Evolutionary conservation across 2,329 filamentous ascomycete species (phyloP), one percentile per base, ranked within the genome.

Genomic region (Pleoardoris graminearum): DNA sequence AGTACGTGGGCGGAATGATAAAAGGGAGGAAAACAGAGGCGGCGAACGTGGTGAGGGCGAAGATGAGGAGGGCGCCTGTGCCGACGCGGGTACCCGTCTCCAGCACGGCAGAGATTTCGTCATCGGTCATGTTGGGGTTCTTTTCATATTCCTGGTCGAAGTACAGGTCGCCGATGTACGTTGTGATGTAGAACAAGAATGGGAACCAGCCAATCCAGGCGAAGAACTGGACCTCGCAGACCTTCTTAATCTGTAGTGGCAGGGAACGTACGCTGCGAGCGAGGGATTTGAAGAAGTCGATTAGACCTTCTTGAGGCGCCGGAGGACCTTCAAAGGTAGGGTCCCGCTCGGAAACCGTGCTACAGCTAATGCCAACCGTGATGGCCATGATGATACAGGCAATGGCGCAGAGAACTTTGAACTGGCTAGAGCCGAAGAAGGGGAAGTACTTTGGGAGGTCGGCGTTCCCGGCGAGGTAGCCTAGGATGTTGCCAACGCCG

Each of bases 171-270:
- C 90, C 92, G 61, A 97, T 88, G 72, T 94, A 97, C 16, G 91
- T 95, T 1, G 91, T 96, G 4, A 91, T 91, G 77, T 97, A 97
- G 76, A 96, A 97, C 2, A 97, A 81, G 72, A 96, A 91, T 1
- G 92, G 92, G 66, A 97, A 97, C 85, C 93, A 97, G 47, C 91
- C 93, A 51, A 97, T 86, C 92, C 92, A 97, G 4, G 91, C 90
- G 55, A 87, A 92, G 65, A 79, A 76, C 50, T 80, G 77, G 0
- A 79, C 77, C 47, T 74, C 65, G 52, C 92, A 97, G 32, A 97
- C 90, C 58, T 85, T 87, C 57, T 82, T 82, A 59, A 94, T 91
- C 73, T 96, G 91, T 0, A 87, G 86, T 1, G 93, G 92, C 6
- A 97, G 79, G 33, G 86, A 83, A 63, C 82, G 85, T 58, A 96